A percentile compares a stretch with the other conserved stretches of the same genome.
Conservation (phyloP, 495 filamentous ascomycete genomes). For the Penicillium canariense region DNA sequence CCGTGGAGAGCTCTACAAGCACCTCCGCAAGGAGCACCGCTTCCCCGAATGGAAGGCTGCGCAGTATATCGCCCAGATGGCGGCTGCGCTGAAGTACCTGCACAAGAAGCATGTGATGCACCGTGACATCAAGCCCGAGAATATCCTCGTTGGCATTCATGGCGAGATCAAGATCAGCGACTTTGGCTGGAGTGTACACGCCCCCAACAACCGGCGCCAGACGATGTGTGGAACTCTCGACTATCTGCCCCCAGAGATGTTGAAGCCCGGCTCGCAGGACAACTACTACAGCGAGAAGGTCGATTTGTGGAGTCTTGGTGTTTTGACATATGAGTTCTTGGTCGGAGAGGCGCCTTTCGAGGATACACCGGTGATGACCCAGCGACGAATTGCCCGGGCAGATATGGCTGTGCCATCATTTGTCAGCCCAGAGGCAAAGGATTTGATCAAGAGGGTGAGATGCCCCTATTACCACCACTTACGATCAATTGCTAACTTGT, state of each 20-base stretch:
- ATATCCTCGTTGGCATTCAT: conserved; percentile 95
- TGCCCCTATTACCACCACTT: not conserved
- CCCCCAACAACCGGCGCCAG: conserved; percentile 87
- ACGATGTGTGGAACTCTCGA: conserved; percentile 98
- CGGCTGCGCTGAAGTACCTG: conserved; percentile 83
- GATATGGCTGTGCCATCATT: conserved; percentile 93
- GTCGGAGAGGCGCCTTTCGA: conserved; percentile 97
- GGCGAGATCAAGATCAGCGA: conserved; percentile 98
- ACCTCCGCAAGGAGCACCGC: conserved; percentile 78
- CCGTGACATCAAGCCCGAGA: conserved; percentile 98
- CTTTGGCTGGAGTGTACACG: conserved; percentile 98
- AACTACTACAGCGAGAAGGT: conserved; percentile 94
- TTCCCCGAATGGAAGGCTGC: conserved; percentile 97
- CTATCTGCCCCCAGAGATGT: conserved; percentile 97
- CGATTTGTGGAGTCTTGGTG: conserved; percentile 92
- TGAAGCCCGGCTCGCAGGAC: conserved; percentile 71
- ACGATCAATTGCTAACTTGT: conserved; percentile 14
- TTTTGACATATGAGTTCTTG: conserved; percentile 94
- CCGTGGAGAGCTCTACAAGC: conserved; percentile 95
- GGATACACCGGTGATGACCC: conserved; percentile 92
- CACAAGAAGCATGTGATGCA: conserved; percentile 99
- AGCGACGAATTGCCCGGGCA: conserved; percentile 79
- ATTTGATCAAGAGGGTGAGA: conserved; percentile 85
- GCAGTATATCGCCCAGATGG: conserved; percentile 98
- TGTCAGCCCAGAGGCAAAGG: conserved; percentile 85